phyloP scores from a whole-genome alignment of 352 stramenopile genomes.

The Thalassiosira mediterranea region DNA sequence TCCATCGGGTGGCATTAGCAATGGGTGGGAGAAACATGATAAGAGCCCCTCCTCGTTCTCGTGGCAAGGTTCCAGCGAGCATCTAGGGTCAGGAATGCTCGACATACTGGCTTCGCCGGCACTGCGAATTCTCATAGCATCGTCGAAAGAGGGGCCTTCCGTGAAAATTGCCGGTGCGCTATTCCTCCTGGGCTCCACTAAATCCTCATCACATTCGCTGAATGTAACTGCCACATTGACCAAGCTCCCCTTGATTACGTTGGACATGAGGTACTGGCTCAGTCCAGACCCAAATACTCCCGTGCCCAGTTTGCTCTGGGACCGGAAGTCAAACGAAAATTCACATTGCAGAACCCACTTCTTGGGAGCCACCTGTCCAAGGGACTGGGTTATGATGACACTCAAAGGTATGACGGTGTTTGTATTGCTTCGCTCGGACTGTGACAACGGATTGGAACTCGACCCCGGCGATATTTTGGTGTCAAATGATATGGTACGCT shows the following conservation, averaged over 20 bases:
- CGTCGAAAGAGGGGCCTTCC: no score
- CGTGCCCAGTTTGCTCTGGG: slow-evolving; percentile 5
- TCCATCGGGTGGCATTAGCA: slow-evolving; percentile 13
- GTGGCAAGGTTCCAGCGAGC: not conserved
- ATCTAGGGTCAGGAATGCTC: no score
- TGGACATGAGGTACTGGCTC: slow-evolving; percentile 42
- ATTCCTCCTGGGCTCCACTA: no score
- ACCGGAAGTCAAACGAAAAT: slow-evolving; percentile 42
- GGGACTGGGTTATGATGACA: slow-evolving; percentile 19
- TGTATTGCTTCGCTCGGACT: no score
- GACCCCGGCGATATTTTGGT: not conserved
- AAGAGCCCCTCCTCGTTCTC: slow-evolving; percentile 4
- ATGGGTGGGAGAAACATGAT: slow-evolving; percentile 24
- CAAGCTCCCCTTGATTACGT: slow-evolving; percentile 39
- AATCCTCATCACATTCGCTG: slow-evolving; percentile 29
- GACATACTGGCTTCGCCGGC: no score
- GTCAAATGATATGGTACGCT: slow-evolving; percentile 10
- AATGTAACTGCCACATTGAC: slow-evolving; percentile 37
- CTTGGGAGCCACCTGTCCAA: not conserved
- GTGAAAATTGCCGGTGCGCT: no score
- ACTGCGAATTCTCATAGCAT: no score
- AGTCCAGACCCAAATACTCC: slow-evolving; percentile 16
- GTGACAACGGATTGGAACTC: no score
- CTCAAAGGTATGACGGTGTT: slow-evolving; percentile 16
- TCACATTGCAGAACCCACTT: slow-evolving; percentile 19